Percentiles rank a stretch among this genome's conserved stretches.
These are phyloP conservation scores for Cunninghamia lanceolata DNA, from an alignment of 75 land plant species.

Conservation along the genomic window DNA sequence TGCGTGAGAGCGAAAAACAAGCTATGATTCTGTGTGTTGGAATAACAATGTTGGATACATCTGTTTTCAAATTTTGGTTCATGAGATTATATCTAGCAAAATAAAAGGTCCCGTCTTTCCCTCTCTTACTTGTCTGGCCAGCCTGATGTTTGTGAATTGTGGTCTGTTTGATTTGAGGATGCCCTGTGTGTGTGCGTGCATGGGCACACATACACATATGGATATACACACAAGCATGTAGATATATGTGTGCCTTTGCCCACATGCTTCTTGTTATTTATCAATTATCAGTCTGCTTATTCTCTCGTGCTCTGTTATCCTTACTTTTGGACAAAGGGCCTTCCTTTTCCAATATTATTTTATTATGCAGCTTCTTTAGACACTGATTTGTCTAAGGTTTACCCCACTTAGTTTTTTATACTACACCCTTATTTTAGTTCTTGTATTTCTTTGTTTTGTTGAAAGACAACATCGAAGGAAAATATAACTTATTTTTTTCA, in stretches of 20 bases:
- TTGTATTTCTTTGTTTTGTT: not conserved
- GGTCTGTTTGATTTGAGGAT: not conserved
- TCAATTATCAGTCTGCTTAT: not conserved
- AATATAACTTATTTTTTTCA: not conserved
- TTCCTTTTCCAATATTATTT: not conserved
- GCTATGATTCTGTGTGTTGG: not conserved
- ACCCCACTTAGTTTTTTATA: no score
- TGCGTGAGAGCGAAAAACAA: no score
- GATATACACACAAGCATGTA: not conserved
- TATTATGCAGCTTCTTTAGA: no score
- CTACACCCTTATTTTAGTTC: not conserved
- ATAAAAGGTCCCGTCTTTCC: not conserved
- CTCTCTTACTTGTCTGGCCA: not conserved
- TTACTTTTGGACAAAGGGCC: not conserved
- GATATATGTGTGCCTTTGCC: not conserved
- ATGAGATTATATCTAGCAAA: not conserved
- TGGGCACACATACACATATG: no score
- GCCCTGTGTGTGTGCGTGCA: not conserved
- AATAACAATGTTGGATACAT: not conserved
- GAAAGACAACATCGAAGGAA: not conserved
- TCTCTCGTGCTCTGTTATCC: not conserved
- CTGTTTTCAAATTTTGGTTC: not conserved
- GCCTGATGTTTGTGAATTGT: not conserved
- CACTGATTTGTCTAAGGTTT: no score
- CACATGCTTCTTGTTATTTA: not conserved